phyloP scores from a whole-genome alignment of 208 protist species.

The Trypanosoma mega region DNA sequence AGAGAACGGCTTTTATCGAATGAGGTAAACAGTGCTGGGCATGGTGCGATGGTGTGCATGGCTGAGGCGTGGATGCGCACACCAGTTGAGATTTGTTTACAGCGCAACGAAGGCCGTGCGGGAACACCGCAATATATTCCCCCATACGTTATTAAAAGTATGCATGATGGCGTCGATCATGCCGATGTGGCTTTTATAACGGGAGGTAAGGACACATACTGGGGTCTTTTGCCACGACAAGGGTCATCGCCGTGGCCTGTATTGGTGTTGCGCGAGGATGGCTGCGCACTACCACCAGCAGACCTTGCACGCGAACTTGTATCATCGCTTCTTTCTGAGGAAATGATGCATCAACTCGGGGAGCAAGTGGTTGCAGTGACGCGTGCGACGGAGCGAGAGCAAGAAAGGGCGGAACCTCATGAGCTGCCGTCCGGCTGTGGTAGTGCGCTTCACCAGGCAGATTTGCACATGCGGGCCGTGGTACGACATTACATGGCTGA shows the following conservation, averaged over 20 bases:
- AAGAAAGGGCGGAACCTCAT: neutral
- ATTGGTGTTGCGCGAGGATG: conserved; percentile 5
- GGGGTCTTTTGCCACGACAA: conserved; percentile 13
- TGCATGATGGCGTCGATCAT: conserved; percentile 53
- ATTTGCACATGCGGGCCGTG: conserved; percentile 49
- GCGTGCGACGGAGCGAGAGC: conserved; percentile 9
- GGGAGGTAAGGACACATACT: conserved; percentile 9
- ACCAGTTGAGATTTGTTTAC: conserved; percentile 43
- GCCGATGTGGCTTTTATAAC: conserved; percentile 7
- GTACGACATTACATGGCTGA: conserved; percentile 30
- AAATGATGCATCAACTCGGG: conserved; percentile 14
- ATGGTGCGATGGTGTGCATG: conserved; percentile 25
- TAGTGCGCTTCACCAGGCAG: conserved; percentile 31
- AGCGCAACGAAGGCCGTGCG: conserved; percentile 37
- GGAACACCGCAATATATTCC: conserved; percentile 33
- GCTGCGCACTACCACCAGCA: neutral
- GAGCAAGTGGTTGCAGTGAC: conserved; percentile 29
- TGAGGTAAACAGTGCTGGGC: neutral
- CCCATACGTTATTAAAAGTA: conserved; percentile 43
- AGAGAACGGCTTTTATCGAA: neutral
- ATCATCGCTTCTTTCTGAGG: neutral
- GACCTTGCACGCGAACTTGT: conserved; percentile 11
- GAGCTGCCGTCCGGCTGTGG: neutral
- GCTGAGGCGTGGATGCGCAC: conserved; percentile 48
- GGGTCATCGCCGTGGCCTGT: conserved; percentile 17